These are phyloP conservation scores for Fistulifera pelliculosa DNA, from an alignment of 108 stramenopile genomes.

Conservation along the genomic window DNA sequence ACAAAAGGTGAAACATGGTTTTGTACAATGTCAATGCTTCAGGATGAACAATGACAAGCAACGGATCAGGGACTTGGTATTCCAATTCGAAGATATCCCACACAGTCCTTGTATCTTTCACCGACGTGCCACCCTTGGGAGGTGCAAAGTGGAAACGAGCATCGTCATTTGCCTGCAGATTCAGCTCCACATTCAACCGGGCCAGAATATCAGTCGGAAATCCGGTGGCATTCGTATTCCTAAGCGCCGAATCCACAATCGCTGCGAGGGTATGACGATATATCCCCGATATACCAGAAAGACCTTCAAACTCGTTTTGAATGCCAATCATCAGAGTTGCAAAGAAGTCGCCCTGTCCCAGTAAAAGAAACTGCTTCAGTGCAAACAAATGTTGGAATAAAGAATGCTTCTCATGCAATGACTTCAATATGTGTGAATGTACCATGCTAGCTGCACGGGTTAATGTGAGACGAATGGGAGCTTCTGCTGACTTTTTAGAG, in stretches of 20 bases:
- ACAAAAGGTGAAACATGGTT: slow-evolving; percentile 82
- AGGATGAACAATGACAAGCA: slow-evolving; percentile 76
- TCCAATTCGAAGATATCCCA: slow-evolving; percentile 93
- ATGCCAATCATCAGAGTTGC: slow-evolving; percentile 82
- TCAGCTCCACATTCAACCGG: slow-evolving; percentile 61
- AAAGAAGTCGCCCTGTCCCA: slow-evolving; percentile 96
- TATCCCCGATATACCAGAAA: slow-evolving; percentile 39
- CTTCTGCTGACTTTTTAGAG: background rate
- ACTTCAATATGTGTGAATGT: slow-evolving; percentile 63
- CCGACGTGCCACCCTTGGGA: background rate
- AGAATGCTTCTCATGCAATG: slow-evolving; percentile 62
- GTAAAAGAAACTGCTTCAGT: slow-evolving; percentile 88
- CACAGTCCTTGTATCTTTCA: slow-evolving; percentile 35
- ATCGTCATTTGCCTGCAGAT: slow-evolving; percentile 35
- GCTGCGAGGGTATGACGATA: slow-evolving; percentile 70
- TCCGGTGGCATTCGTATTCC: slow-evolving; percentile 78
- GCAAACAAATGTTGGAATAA: slow-evolving; percentile 83
- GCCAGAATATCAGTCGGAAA: slow-evolving; percentile 67
- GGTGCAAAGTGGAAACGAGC: slow-evolving; percentile 38
- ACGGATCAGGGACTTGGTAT: slow-evolving; percentile 82
- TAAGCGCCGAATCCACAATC: slow-evolving; percentile 77
- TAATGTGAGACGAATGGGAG: slow-evolving; percentile 33
- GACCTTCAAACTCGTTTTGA: slow-evolving; percentile 48
- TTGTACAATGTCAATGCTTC: slow-evolving; percentile 68
- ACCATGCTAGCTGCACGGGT: slow-evolving; percentile 36